phyloP scores from a whole-genome alignment of 306 rosid species.

The Sechiopsis laciniata region DNA sequence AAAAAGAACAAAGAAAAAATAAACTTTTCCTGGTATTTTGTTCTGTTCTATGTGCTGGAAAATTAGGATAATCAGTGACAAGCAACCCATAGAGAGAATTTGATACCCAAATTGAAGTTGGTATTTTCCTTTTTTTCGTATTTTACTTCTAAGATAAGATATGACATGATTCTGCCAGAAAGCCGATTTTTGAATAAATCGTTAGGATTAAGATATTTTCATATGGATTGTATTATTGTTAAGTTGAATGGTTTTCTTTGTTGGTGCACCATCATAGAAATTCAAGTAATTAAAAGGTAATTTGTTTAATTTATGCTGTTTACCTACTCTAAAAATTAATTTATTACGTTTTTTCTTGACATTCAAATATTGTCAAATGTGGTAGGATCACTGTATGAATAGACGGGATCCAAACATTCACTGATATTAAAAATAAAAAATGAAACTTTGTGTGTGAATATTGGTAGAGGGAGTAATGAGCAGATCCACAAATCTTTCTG shows the following conservation, averaged over 20 bases:
- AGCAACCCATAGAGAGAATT: neutral
- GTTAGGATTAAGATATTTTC: neutral
- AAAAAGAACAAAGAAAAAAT: no score
- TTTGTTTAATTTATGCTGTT: no score
- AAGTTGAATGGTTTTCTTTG: neutral
- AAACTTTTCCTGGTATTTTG: neutral
- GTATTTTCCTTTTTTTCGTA: neutral
- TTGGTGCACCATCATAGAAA: no score
- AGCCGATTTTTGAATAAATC: neutral
- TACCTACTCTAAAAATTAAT: no score
- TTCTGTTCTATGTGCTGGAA: neutral
- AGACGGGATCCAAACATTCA: no score
- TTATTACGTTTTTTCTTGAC: no score
- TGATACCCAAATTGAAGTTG: neutral
- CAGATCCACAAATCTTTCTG: slow-evolving; percentile 3
- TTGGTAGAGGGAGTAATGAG: neutral
- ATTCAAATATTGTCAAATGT: no score
- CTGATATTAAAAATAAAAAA: no score
- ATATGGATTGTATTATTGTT: no score
- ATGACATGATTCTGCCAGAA: slow-evolving; percentile 3
- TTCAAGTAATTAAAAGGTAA: no score
- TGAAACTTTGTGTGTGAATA: no score
- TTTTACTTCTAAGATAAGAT: neutral
- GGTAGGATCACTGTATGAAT: no score
- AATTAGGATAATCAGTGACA: neutral